Base-by-base conservation (phyloP, 169 alveolate genomes). In the Cryptosporidium tyzzeri region DNA sequence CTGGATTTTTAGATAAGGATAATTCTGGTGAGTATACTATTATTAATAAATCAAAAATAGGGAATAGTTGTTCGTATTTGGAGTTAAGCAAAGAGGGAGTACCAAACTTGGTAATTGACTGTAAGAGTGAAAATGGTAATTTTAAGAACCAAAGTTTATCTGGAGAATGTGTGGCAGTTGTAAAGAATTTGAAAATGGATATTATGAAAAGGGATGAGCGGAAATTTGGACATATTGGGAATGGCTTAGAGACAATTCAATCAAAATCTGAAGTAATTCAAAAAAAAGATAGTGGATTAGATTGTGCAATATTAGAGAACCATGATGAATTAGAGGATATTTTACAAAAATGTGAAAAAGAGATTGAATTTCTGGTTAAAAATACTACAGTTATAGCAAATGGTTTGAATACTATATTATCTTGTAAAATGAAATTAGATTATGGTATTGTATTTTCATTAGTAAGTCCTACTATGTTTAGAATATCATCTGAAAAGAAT, bases 401-500 rank as follows among this genome's bases (percentile, higher is more conserved):
- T 41, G 89, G 74, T 2, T 48, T 80, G 53, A 80, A 39, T 18
- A 61, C 73, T 16, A 21, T 62, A 5, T 45, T 80, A 10, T 26
- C 89, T 14, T 33, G 69, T 9, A 80, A 59, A 31, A 23, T 50
- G 31, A 80, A 45, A 50, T 62, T 80, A 50, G 89, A 80, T 39
- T 80, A 67, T 65, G 75, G 80, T 41, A 29, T 80, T 18, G 48
- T 80, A 21, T 80, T 80, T 44, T 80, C 89, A 26, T 35, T 80
- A 18, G 89, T 80, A 1, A 62, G 80, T 41, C 89, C 89, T 9
- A 80, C 89, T 23, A 80, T 80, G 89, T 80, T 80, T 80, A 37
- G 89, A 26, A 62, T 80, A 44, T 80, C 89, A 37, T 59, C 75
- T 9, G 89, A 80, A 29, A 59, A 80, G 45, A 62, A 62, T 29